Evolutionary conservation across 2,329 filamentous ascomycete species (phyloP), one percentile per base, ranked within the genome.

Genomic region (Parascedosporium putredinis): DNA sequence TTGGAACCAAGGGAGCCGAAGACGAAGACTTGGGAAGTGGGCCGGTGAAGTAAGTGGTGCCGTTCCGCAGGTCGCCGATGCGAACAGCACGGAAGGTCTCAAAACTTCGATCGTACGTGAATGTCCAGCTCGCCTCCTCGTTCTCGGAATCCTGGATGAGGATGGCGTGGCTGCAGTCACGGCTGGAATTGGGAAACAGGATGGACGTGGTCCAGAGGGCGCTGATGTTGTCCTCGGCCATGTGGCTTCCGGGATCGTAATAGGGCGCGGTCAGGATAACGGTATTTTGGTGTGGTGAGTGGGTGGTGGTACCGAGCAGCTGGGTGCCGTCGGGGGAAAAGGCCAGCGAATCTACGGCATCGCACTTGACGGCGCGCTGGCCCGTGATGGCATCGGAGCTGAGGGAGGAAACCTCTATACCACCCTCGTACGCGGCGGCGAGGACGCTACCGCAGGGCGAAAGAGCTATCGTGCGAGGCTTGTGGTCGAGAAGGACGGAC

Each of bases 141-240:
- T 76, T 68, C 46, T 67, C 70, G 4, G 75, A 76, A 53, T 79
- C 72, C 55, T 80, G 78, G 14, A 91, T 68, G 43, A 91, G 64
- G 1, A 85, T 81, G 18, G 85, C 84, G 64, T 90, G 85, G 56
- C 84, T 88, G 60, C 85, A 89, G 55, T 87, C 83, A 46, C 81
- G 78, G 56, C 83, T 88, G n/a, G 81, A 83, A 56, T 89, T 87
- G 3, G 87, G 86, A 51, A 91, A 91, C 3, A 93, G 68, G 43
- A 93, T 90, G 29, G 88, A 89, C 1, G 86, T 88, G 5, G 87
- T 91, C 87, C 87, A 93, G 59, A 91, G 75, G 22, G 83, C 78
- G 60, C 83, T 85, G 53, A 88, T 75, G 54, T 81, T 76, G 51
- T 86, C 79, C 52, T 84, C 81, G 10, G 71, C 75, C 54, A 84